These are phyloP conservation scores for Elsinoe perseae DNA, from an alignment of 2,329 filamentous ascomycete genomes.

Conservation along the genomic window DNA sequence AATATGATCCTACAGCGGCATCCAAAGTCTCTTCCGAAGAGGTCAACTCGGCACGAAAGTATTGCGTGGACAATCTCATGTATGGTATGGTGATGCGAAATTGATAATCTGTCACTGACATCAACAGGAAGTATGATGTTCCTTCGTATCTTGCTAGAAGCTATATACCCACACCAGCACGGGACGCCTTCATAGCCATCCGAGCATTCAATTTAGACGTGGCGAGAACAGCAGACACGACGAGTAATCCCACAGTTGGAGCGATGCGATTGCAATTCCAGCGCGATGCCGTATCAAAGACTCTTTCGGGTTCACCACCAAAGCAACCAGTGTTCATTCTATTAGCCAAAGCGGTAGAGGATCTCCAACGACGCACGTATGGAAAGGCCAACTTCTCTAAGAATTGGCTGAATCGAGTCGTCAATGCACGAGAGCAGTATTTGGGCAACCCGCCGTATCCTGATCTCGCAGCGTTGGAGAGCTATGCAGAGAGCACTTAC, in stretches of 20 bases:
- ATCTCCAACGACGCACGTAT: constrained; percentile 42
- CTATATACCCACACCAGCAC: constrained; percentile 67
- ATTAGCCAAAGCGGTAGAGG: constrained; percentile 62
- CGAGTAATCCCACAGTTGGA: constrained; percentile 79
- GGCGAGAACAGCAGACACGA: constrained; percentile 79
- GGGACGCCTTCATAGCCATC: constrained; percentile 81
- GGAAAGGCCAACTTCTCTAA: constrained; percentile 46
- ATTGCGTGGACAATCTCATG: constrained; percentile 53
- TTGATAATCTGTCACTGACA: constrained; percentile 10
- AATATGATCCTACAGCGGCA: constrained; percentile 1
- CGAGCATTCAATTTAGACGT: constrained; percentile 90
- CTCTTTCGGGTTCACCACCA: constrained; percentile 69
- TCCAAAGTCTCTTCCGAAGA: constrained; percentile 31
- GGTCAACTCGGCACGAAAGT: constrained; percentile 47
- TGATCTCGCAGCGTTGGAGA: constrained; percentile 65
- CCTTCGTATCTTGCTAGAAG: constrained; percentile 79
- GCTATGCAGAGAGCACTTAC: constrained; percentile 91
- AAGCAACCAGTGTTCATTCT: constrained; percentile 87
- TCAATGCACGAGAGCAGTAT: constrained; percentile 73
- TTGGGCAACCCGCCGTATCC: constrained; percentile 78
- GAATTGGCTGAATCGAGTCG: constrained; percentile 57
- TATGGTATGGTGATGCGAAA: constrained; percentile 25
- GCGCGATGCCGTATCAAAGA: constrained; percentile 73
- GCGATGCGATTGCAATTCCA: constrained; percentile 91
- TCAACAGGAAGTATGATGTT: constrained; percentile 69